Evolutionary conservation across 1,284 basidiomycete genomes (phyloP).

Genomic region (Crepidotus sp.): DNA sequence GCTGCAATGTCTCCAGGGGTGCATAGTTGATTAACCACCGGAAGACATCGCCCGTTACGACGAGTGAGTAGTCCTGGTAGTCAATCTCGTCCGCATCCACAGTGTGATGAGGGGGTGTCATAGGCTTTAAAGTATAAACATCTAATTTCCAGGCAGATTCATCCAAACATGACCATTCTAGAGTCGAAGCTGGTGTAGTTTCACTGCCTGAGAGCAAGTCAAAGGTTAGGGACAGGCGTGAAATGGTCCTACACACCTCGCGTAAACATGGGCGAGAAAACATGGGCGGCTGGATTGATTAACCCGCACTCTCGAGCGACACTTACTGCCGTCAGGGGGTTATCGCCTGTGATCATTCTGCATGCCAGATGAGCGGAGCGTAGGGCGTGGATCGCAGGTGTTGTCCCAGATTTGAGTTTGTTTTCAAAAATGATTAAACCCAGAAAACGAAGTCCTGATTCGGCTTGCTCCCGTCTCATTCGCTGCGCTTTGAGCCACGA

Average conservation of each 20-base stretch:
- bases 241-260: slow-evolving; percentile 41
- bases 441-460: slow-evolving; percentile 85
- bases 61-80: slow-evolving; percentile 87
- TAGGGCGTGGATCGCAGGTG: slow-evolving; percentile 86
- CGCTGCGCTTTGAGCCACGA: slow-evolving; percentile 98
- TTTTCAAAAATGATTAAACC: slow-evolving; percentile 99
- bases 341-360: slow-evolving; percentile 98
- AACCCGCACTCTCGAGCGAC: slow-evolving; percentile 94
- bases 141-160: slow-evolving; percentile 83
- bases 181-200: slow-evolving; percentile 52
- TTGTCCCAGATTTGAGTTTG: slow-evolving; percentile 91
- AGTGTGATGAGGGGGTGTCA: slow-evolving; percentile 50
- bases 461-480: slow-evolving; percentile 94
- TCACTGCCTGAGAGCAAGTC: slow-evolving; percentile 42
- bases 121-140: slow-evolving; percentile 78
- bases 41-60: slow-evolving; percentile 95
- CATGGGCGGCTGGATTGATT: slow-evolving; percentile 81
- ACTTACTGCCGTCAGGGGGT: slow-evolving; percentile 92
- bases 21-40: slow-evolving; percentile 98
- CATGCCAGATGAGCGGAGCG: slow-evolving; percentile 88
- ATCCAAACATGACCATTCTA: slow-evolving; percentile 93
- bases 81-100: slow-evolving; percentile 63
- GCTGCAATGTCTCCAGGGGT: slow-evolving; percentile 85
- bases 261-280: slow-evolving; percentile 84
- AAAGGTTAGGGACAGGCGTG: not conserved